These are phyloP conservation scores for Monosporascus sp. DNA, from an alignment of 2,329 filamentous ascomycete genomes.

Conservation along the genomic window DNA sequence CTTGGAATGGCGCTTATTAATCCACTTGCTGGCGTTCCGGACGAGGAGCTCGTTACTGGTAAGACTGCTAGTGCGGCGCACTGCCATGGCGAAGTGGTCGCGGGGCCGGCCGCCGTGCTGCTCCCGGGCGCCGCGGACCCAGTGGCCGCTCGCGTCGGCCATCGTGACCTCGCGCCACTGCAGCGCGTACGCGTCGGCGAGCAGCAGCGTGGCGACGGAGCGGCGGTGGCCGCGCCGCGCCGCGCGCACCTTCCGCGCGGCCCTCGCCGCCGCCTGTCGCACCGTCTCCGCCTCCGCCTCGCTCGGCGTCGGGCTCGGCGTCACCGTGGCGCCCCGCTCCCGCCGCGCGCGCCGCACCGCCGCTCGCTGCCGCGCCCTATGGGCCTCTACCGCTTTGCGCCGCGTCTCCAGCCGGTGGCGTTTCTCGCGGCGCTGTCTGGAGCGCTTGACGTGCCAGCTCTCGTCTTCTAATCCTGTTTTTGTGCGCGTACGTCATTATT, in stretches of 20 bases:
- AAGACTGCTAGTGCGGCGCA: not conserved
- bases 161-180: not conserved
- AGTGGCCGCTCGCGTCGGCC: not conserved
- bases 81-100: not conserved
- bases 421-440: not conserved
- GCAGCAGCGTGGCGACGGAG: not conserved
- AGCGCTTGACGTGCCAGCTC: not conserved
- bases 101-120: not conserved
- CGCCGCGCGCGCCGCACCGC: not conserved
- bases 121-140: not conserved
- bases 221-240: not conserved
- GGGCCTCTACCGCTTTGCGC: too few species aligned
- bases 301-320: conserved; percentile 5
- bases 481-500: not conserved
- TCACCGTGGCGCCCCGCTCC: not conserved
- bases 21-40: not conserved
- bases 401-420: too few species aligned
- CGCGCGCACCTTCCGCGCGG: not conserved
- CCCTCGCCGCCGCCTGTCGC: not conserved
- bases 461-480: not conserved
- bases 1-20: not conserved
- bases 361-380: not conserved
- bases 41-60: not conserved
- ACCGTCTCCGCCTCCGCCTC: not conserved
- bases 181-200: not conserved